Percentiles rank a stretch among this genome's conserved stretches.
These are phyloP conservation scores for Cladophialophora carrionii DNA, from an alignment of 2,329 filamentous ascomycete species.

Conservation along the genomic window DNA sequence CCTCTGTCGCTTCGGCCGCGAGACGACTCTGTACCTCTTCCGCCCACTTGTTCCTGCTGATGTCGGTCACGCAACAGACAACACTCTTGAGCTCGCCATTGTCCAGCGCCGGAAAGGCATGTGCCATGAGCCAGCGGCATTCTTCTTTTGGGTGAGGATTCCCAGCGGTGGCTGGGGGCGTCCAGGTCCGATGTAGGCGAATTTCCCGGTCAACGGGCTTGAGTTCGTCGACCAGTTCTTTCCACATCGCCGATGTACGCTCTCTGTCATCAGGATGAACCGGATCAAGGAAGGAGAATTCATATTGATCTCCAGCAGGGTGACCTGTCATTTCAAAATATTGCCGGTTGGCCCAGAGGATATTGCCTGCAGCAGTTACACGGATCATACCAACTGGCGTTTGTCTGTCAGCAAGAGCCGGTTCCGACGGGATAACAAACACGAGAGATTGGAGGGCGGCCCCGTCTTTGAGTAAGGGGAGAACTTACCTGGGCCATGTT, in stretches of 20 bases:
- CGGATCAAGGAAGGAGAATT: constrained; percentile 30
- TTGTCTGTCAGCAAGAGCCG: background rate
- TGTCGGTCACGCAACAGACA: constrained; percentile 48
- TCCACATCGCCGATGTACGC: constrained; percentile 12
- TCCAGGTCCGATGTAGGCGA: constrained; percentile 28
- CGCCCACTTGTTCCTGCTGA: constrained; percentile 39
- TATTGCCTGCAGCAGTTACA: constrained; percentile 21
- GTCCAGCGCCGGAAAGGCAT: constrained; percentile 29
- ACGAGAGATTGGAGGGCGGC: no score
- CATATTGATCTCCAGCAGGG: constrained; percentile 25
- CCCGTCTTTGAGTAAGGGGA: background rate
- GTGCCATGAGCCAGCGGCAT: constrained; percentile 28
- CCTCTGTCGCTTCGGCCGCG: constrained; percentile 31
- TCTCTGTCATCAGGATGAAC: constrained; percentile 29
- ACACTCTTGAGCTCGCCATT: constrained; percentile 40
- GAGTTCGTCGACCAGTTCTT: constrained; percentile 9
- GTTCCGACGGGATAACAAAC: no score
- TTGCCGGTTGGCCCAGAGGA: constrained; percentile 33
- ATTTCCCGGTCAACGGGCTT: constrained; percentile 22
- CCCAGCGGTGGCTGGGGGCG: constrained; percentile 29
- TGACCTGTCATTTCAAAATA: constrained; percentile 36
- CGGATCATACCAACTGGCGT: constrained; percentile 9
- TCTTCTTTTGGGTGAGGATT: constrained; percentile 25
- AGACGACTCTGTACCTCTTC: constrained; percentile 49
- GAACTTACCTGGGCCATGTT: constrained; percentile 26